Evolutionary conservation across 2,329 filamentous ascomycete genomes (phyloP), one percentile per base, ranked within the genome.

Genomic region (Talaromyces funiculosus): DNA sequence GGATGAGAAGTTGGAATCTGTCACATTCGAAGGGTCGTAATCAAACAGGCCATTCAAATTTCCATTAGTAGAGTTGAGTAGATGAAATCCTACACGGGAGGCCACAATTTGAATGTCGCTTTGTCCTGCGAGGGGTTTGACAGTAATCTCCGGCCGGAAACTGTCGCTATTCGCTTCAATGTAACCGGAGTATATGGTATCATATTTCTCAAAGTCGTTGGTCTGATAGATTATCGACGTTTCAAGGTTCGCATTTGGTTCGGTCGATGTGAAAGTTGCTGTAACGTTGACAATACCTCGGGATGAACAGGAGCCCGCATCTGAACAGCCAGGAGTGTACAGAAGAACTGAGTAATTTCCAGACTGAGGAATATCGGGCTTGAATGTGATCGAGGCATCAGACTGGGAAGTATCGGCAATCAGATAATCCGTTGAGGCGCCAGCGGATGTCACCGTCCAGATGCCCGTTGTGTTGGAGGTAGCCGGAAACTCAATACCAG

Each of bases 191-290:
- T 92, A 96, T 61, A 99, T 86, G 66, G 90, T 87, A 71, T 99
- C 94, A 70, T 96, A 97, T 75, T 99, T 99, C 79, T 97, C 93
- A 73, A 88, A 95, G 72, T 95, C 84, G 76, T 99, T 99, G 18
- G 92, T 96, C 75, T 99, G 94, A 71, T 84, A 95, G 7, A 97
- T 78, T 0, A 84, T 82, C 0, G 81, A 84, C 29, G 84, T 81
- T 61, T 86, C 80, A 4, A 83, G 79, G 64, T 67, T 77, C 66
- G 67, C 74, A 70, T 60, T 76, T 68, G 70, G 80, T 68, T 66
- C 75, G 31, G 70, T 70, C 40, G 72, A 73, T 2, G 85, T 83
- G 79, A 94, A 86, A 24, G 81, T 82, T 35, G 86, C 90, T 1
- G 89, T 93, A 57, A 99, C 81, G 66, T 92, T 92, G 61, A 97